Evolutionary conservation across 2,329 filamentous ascomycete species (phyloP).

Genomic region (Fusarium palustre): DNA sequence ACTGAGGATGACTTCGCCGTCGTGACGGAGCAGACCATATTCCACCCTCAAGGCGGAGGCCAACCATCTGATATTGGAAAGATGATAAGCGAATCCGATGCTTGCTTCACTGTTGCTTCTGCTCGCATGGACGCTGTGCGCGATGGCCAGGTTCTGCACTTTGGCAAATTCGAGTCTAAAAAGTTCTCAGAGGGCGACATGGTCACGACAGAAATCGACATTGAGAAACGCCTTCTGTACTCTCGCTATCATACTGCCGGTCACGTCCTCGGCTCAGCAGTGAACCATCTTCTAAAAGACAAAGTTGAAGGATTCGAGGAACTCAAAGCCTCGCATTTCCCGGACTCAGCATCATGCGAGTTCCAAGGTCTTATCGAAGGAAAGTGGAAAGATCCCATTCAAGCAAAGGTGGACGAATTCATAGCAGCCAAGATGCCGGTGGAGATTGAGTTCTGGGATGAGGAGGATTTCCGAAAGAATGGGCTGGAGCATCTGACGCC

Average conservation of each 20-base stretch:
- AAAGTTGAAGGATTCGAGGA: constrained; percentile 69
- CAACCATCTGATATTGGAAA: constrained; percentile 76
- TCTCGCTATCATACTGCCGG: constrained; percentile 80
- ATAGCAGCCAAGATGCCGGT: constrained; percentile 68
- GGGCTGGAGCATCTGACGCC: constrained; percentile 68
- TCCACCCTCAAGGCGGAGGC: constrained; percentile 80
- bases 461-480: constrained; percentile 67
- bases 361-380: constrained; percentile 75
- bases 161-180: constrained; percentile 65
- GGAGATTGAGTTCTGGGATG: constrained; percentile 73
- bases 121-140: constrained; percentile 66
- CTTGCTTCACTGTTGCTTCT: constrained; percentile 63
- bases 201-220: constrained; percentile 70
- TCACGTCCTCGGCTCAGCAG: constrained; percentile 76
- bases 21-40: constrained; percentile 74
- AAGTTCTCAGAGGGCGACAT: constrained; percentile 57
- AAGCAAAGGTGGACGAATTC: constrained; percentile 69
- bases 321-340: constrained; percentile 78
- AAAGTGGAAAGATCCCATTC: constrained; percentile 71
- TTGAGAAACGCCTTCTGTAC: constrained; percentile 69
- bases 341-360: constrained; percentile 74
- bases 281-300: constrained; percentile 67
- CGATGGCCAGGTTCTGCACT: constrained; percentile 71
- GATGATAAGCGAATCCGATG: constrained; percentile 56
- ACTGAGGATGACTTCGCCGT: constrained; percentile 66